Evolutionary conservation across 768 basidiomycete species (phyloP), one percentile per base, ranked within the genome.

Genomic region (Porpolomopsis calyptriformis): DNA sequence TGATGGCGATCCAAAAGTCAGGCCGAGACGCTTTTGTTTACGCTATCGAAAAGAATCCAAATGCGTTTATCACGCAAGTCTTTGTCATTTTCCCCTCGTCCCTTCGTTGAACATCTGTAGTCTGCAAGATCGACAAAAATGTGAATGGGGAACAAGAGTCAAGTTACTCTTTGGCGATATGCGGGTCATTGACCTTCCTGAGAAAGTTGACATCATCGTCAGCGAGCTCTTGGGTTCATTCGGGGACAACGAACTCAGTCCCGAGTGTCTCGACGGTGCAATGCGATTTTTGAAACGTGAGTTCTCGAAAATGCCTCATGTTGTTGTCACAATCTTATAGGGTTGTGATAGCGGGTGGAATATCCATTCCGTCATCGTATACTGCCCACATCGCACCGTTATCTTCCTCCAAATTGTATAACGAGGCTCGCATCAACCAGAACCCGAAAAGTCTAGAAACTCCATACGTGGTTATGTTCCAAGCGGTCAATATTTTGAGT

Each of bases 381-480:
- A 89, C 91, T 14, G 89, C 96, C 2, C 85, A 92, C 64, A 72
- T 99, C 19, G 90, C 96, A 0, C 96, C 96, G 1, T 66, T 99
- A 46, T 91, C 93, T 3, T 96, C 93, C 2, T 85, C 91, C 2
- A 97, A 93, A 60, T 71, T 99, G 9, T 86, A 83, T 65, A 82
- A 82, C 50, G 89, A 93, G 57, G 89, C 90, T 0, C 69, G 77
- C 47, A 67, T 74, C 0, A 61, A 68, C 43, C 85, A 76, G 56
- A 80, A 76, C 51, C 65, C 76, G 26, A 88, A 86, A 61, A 76
- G 79, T 20, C 61, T 85, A 48, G 96, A 99, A 65, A 97, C 92
- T 25, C 94, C 96, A 1, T 98, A 98, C 55, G 96, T 99, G 14
- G 96, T 98, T 50, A 94, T 98, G 93, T 90, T 99, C 62, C 83